phyloP scores from a whole-genome alignment of 345 rosid genomes.

The Ailanthus altissimus region DNA sequence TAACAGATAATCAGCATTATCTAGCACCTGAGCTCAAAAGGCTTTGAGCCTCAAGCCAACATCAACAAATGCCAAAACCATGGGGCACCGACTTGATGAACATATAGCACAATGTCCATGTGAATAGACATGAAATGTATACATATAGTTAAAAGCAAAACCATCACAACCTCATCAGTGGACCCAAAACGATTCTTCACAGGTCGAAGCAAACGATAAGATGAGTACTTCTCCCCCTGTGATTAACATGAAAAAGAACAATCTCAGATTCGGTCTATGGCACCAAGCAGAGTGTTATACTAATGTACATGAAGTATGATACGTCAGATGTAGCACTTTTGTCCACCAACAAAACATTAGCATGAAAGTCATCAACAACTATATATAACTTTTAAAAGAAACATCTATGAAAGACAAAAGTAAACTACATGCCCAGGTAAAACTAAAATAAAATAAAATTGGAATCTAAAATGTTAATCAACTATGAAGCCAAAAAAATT shows the following conservation, averaged over 20 bases:
- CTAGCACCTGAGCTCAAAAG: background rate
- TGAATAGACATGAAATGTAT: conserved; percentile 2
- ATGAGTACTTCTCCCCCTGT: conserved; percentile 83
- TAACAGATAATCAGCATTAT: background rate
- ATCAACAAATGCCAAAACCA: background rate
- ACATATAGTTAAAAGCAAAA: background rate
- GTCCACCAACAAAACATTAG: background rate
- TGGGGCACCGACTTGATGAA: background rate
- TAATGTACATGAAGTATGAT: background rate
- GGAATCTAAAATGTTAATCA: background rate
- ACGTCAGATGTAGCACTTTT: conserved; percentile 2
- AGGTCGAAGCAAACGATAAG: conserved; percentile 90
- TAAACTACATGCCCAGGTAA: background rate
- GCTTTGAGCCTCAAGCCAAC: background rate
- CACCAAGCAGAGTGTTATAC: conserved; percentile 3
- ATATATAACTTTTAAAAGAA: background rate
- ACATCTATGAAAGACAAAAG: too few species aligned
- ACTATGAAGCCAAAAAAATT: conserved; percentile 22
- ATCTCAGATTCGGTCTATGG: background rate
- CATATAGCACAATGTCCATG: background rate
- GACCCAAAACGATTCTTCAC: conserved; percentile 96
- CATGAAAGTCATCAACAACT: background rate
- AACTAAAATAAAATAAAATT: conserved; percentile 4
- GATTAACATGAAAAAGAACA: background rate
- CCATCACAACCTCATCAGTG: conserved; percentile 71